Evolutionary conservation across 495 filamentous ascomycete species (phyloP).

Genomic region (Penicillium daleae): DNA sequence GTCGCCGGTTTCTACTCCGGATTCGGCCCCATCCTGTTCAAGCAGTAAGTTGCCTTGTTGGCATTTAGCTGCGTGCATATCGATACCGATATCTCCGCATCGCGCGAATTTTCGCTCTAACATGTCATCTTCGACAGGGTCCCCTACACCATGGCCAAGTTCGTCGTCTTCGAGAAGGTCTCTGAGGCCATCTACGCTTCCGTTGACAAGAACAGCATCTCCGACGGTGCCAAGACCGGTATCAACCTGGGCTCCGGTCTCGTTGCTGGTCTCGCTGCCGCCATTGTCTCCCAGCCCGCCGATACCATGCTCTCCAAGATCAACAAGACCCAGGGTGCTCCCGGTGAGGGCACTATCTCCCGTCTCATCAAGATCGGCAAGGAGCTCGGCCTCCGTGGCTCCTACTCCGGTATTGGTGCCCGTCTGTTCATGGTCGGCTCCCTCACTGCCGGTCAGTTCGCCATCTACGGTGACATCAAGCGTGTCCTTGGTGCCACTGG

Average conservation of each 20-base stretch:
- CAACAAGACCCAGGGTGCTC: constrained; percentile 98
- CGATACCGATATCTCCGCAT: neutral
- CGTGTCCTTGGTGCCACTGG: constrained; percentile 66
- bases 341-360: constrained; percentile 89
- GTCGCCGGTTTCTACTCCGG: constrained; percentile 91
- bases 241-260: constrained; percentile 96
- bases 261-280: constrained; percentile 96
- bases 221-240: constrained; percentile 75
- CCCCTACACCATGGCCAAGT: constrained; percentile 99
- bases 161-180: constrained; percentile 99
- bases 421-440: constrained; percentile 64
- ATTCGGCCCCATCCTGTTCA: constrained; percentile 92
- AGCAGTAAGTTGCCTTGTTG: constrained; percentile 68
- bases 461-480: constrained; percentile 81
- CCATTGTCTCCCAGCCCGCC: constrained; percentile 94
- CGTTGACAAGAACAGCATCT: constrained; percentile 77
- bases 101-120: constrained; percentile 8
- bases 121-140: constrained; percentile 59
- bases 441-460: constrained; percentile 91
- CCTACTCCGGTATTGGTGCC: constrained; percentile 89
- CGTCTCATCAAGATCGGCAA: constrained; percentile 95
- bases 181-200: constrained; percentile 72
- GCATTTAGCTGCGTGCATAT: neutral
- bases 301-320: constrained; percentile 99
- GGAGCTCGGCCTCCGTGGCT: constrained; percentile 89